A percentile compares a stretch with the other conserved stretches of the same genome.
phyloP scores from a whole-genome alignment of 2,329 filamentous ascomycete genomes.

The Thelonectria blattea region DNA sequence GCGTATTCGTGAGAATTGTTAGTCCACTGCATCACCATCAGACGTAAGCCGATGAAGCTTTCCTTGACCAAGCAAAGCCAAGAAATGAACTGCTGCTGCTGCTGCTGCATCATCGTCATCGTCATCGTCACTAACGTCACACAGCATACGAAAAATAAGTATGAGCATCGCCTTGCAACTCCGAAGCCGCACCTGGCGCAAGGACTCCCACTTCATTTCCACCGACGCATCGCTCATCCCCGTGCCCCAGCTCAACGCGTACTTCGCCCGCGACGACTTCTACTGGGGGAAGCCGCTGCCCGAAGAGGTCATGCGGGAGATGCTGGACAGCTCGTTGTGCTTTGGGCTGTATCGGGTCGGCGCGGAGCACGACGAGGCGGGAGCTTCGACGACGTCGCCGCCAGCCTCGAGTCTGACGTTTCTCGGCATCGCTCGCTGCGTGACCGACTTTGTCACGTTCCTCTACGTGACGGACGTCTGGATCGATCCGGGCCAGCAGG shows the following conservation, averaged over 20 bases:
- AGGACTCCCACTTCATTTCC: conserved; percentile 14
- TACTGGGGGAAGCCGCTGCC: conserved; percentile 61
- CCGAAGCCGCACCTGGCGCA: conserved; percentile 9
- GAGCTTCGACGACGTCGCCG: background rate
- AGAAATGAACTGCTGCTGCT: background rate
- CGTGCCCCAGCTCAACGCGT: conserved; percentile 50
- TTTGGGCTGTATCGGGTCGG: conserved; percentile 56
- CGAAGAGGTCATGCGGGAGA: conserved; percentile 49
- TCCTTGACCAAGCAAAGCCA: background rate
- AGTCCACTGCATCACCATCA: background rate
- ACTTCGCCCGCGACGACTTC: conserved; percentile 56
- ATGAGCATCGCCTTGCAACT: conserved; percentile 17
- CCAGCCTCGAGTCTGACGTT: conserved; percentile 20
- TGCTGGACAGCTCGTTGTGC: conserved; percentile 60
- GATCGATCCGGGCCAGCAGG: conserved; percentile 59
- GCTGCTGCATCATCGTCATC: background rate
- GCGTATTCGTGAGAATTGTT: no score
- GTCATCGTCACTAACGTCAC: background rate
- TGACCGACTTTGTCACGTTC: conserved; percentile 70
- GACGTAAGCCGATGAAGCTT: background rate
- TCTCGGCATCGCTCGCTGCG: conserved; percentile 50
- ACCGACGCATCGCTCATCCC: conserved; percentile 16
- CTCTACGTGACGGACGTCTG: conserved; percentile 70
- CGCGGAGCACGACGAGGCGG: background rate
- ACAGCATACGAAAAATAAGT: background rate